Evolutionary conservation across 805 yeast genomes (phyloP), one percentile per base, ranked within the genome.

Genomic region (Wickerhamiella brachini): DNA sequence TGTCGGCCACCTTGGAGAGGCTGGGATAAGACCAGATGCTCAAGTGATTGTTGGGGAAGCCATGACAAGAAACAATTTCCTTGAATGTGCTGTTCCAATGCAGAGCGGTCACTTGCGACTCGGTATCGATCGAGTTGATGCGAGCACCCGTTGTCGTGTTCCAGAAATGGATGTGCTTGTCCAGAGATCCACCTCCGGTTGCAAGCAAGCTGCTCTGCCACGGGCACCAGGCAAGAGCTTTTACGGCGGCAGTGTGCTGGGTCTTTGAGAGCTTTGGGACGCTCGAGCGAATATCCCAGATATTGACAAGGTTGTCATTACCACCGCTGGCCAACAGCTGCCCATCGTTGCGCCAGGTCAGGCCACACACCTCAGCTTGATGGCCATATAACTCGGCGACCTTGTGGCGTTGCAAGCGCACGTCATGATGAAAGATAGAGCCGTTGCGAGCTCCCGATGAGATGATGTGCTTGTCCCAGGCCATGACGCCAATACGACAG

Each of bases 181-280:
- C 97, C 31, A 85, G 77, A 12, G 95, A 83, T 15, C 98, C 98
- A 49, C 98, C 98, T 6, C 97, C 98, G 2, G 96, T 83, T n/a
- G 97, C 97, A 49, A 90, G 72, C 50, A 89, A 67, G 54, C 84
- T 82, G 29, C 70, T 70, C 59, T 86, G 90, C 64, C 83, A 83
- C 1, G 97, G 97, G 63, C 95, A 84, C 96, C 97, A 90, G 8
- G 90, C 80, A 47, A 93, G 66, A 1, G 97, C 97, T 67, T 93
- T 93, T 5, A 90, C 95, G 0, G 97, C 97, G 0, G 97, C 96
- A 29, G 78, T 81, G 67, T 90, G 98, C 50, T 79, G 78, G 17
- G 82, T 76, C 63, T 88, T 85, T 13, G 81, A 72, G 64, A 81
- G 85, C 55, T 80, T 75, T 2, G 97, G 95, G 0, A 74, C 67